phyloP scores from a whole-genome alignment of 305 asterid genomes.

The Withania somnifera region DNA sequence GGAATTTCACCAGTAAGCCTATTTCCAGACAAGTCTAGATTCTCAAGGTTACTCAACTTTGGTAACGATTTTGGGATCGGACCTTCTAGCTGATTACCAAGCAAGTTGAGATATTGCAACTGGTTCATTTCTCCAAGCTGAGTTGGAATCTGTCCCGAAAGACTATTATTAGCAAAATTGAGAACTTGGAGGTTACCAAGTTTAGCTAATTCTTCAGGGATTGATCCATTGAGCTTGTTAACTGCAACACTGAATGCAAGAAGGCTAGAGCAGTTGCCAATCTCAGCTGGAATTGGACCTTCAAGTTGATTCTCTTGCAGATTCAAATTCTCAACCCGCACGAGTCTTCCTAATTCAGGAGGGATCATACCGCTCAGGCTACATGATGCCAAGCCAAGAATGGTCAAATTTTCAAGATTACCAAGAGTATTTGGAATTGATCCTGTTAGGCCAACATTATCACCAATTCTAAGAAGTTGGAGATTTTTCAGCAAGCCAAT shows the following conservation, averaged over 20 bases:
- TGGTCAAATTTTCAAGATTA: constrained; percentile 28
- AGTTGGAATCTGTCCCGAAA: constrained; percentile 52
- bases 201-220: constrained; percentile 36
- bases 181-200: constrained; percentile 36
- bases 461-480: constrained; percentile 56
- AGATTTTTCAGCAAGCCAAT: constrained; percentile 36
- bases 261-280: constrained; percentile 52
- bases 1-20: constrained; percentile 62
- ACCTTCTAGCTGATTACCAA: constrained; percentile 64
- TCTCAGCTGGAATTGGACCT: constrained; percentile 53
- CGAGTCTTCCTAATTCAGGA: constrained; percentile 40
- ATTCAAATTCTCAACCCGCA: constrained; percentile 30
- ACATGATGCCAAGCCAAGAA: constrained; percentile 72
- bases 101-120: constrained; percentile 48
- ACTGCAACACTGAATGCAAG: constrained; percentile 44
- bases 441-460: constrained; percentile 52
- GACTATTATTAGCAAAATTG: constrained; percentile 61
- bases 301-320: constrained; percentile 56
- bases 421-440: constrained; percentile 44
- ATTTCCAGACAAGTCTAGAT: constrained; percentile 62
- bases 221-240: constrained; percentile 54
- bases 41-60: constrained; percentile 34
- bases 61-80: constrained; percentile 45
- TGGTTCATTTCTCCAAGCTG: constrained; percentile 34
- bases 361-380: constrained; percentile 53